Evolutionary conservation across 352 stramenopile species (phyloP), one percentile per base, ranked within the genome.

Genomic region (Thalassiosira mediterranea): DNA sequence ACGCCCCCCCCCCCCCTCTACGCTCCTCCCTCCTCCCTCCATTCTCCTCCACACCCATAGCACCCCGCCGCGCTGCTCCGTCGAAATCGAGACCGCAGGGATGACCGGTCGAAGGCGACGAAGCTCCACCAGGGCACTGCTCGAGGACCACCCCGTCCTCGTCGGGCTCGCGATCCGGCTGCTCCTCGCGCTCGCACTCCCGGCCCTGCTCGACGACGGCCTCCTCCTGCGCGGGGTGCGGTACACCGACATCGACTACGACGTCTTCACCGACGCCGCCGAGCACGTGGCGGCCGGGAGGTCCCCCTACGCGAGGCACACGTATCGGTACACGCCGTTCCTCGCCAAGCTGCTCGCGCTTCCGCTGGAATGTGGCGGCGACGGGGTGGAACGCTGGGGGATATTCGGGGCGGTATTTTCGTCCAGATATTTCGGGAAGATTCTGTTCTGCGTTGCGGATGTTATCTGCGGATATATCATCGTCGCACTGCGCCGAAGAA

Each of bases 211-310:
- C 25, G 87, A 93, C 59, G 76, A 82, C 68, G 79, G 79, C 40
- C 26, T 72, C 0, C 54, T 88, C 3, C 32, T 92, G 21, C 76
- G 62, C 23, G 84, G 84, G 23, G 87, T 91, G 1, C 31, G 67
- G 1, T 99, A 99, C 81, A 99, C 97, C 13, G 97, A 99, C 68
- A 95, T 99, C 37, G 97, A 99, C 87, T 99, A 99, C 84, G 90
- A 97, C 47, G 97, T 99, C 19, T 98, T 99, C 88, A 96, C 93
- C 23, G 97, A 99, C 86, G 97, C 96, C 3, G 96, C 97, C 15
- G 79, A 89, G 19, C 91, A 97, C 71, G 84, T 99, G 38, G 87
- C 90, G 17, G 54, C 87, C 8, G 93, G 93, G 34, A 76, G 93
- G 73, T 87, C 72, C 63, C 96, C 97, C 0, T 99, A 98, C 72